These are phyloP conservation scores for Ganoderma lucidum DNA, from an alignment of 1,284 basidiomycete species.

Conservation along the genomic window DNA sequence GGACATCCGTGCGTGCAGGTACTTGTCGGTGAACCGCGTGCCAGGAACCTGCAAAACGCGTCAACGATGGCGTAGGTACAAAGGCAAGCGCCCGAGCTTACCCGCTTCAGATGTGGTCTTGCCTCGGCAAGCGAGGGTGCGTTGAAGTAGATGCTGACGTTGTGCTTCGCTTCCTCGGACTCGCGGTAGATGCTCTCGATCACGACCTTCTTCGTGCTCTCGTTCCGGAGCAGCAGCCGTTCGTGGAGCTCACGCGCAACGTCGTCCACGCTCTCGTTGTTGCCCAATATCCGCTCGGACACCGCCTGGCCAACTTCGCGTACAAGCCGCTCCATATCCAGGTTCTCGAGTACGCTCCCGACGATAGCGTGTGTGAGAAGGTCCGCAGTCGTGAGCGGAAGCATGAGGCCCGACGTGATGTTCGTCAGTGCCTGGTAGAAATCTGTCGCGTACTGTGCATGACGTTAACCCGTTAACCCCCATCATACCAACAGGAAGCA, in stretches of 20 bases:
- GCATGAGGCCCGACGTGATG: conserved; percentile 94
- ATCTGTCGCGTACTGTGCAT: conserved; percentile 84
- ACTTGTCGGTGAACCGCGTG: conserved; percentile 94
- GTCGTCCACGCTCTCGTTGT: conserved; percentile 95
- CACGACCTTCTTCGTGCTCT: conserved; percentile 95
- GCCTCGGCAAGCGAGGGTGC: conserved; percentile 81
- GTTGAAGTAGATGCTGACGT: conserved; percentile 87
- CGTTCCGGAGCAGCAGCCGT: conserved; percentile 89
- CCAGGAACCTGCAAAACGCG: conserved; percentile 74
- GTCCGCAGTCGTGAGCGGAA: conserved; percentile 96
- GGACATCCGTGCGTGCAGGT: conserved; percentile 78
- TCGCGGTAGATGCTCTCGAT: conserved; percentile 98
- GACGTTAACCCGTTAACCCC: conserved; percentile 36
- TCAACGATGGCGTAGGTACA: conserved; percentile 11
- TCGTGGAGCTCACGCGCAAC: conserved; percentile 95
- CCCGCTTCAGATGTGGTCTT: conserved; percentile 82
- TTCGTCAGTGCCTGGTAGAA: conserved; percentile 94
- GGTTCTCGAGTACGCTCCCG: conserved; percentile 95
- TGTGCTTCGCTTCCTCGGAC: conserved; percentile 87
- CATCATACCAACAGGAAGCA: conserved; percentile 6
- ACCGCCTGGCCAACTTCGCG: conserved; percentile 94
- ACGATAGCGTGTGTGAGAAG: conserved; percentile 98
- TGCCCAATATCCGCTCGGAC: conserved; percentile 88
- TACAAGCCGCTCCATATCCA: conserved; percentile 98
- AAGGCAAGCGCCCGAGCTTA: conserved; percentile 45